A percentile compares a stretch with the other conserved stretches of the same genome.
Conservation (phyloP, 2,329 filamentous ascomycete genomes). For the Sphaceloma murrayae region DNA sequence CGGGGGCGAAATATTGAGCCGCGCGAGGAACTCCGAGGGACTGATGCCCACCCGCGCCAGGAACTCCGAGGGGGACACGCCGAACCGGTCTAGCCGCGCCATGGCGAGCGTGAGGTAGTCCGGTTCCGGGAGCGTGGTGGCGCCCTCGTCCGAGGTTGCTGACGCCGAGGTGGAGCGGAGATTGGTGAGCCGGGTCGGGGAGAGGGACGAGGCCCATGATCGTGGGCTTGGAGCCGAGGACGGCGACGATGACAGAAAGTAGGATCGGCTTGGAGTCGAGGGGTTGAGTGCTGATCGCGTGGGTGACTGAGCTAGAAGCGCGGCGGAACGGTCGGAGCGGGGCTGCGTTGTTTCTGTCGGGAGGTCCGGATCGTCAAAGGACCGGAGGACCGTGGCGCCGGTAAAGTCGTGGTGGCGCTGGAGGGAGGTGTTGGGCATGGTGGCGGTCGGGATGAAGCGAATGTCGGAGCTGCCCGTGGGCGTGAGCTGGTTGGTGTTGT, state of each 20-base stretch:
- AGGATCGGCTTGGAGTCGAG: constrained; percentile 14
- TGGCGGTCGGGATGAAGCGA: constrained; percentile 24
- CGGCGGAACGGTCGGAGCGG: neutral
- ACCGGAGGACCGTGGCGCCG: constrained; percentile 27
- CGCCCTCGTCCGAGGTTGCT: constrained; percentile 18
- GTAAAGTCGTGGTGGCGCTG: constrained; percentile 30
- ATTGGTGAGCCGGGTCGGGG: constrained; percentile 18
- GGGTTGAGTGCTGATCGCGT: constrained; percentile 7
- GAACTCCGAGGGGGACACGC: constrained; percentile 14
- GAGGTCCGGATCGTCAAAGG: constrained; percentile 7
- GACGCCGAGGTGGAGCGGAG: constrained; percentile 17
- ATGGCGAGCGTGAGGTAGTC: constrained; percentile 14
- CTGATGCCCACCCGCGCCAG: constrained; percentile 6
- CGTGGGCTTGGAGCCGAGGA: constrained; percentile 7
- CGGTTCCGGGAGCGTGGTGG: constrained; percentile 13
- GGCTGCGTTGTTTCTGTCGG: constrained; percentile 7
- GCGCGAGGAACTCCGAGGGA: constrained; percentile 6
- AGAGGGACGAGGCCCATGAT: constrained; percentile 18
- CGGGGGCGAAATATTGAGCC: constrained; percentile 14
- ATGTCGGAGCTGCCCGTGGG: constrained; percentile 33
- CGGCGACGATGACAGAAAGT: constrained; percentile 15
- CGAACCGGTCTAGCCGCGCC: constrained; percentile 12
- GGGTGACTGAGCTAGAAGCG: neutral
- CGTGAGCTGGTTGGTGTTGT: constrained; percentile 43
- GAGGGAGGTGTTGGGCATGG: constrained; percentile 11